Base-by-base conservation (phyloP, 1,139 yeast genomes). In the Saccharomycopsis hybrid region DNA sequence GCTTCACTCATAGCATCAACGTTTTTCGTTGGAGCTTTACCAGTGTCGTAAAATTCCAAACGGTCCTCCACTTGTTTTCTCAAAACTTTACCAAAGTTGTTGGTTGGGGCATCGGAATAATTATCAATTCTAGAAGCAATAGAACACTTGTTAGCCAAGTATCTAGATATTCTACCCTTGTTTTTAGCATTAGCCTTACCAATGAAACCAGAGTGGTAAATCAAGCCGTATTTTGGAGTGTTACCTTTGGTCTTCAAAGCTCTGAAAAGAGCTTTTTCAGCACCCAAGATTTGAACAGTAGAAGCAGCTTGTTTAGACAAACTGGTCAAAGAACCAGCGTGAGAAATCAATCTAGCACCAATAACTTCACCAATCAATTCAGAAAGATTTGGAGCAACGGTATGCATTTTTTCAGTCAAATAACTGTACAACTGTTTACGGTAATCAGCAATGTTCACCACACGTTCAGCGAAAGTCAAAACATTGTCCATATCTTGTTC, bases 291-390 rank as follows among this genome's bases (percentile, higher is more conserved):
- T 76, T 92, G 98, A 53, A 92, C 94, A 55, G 99, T 92, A 27
- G 98, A 92, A 52, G 98, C 98, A 60, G 98, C 97, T 69, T 94
- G 96, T 71, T 92, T 92, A 55, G 97, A 90, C 66, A 92, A 76
- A 70, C 88, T 88, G 59, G 97, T 89, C 67, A 92, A 78, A 58
- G 97, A 90, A 69, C 98, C 98, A 54, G 98, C 96, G 66, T 92
- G 98, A 47, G 98, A 90, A 60, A 92, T 92, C 65, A 92, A 80
- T 71, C 98, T 82, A 50, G 98, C 98, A 73, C 98, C 98, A 56
- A 92, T 94, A 65, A 90, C 89, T 74, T 92, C 98, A 65, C 98
- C 98, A 63, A 92, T 92, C 68, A 92, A 80, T 65, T 92, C 96
- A 55, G 96, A 83, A 69, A 92, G 78, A 70, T 92, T 92, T 62